phyloP scores from a whole-genome alignment of 345 rosid species.

The Eucalyptus erythrocorys region DNA sequence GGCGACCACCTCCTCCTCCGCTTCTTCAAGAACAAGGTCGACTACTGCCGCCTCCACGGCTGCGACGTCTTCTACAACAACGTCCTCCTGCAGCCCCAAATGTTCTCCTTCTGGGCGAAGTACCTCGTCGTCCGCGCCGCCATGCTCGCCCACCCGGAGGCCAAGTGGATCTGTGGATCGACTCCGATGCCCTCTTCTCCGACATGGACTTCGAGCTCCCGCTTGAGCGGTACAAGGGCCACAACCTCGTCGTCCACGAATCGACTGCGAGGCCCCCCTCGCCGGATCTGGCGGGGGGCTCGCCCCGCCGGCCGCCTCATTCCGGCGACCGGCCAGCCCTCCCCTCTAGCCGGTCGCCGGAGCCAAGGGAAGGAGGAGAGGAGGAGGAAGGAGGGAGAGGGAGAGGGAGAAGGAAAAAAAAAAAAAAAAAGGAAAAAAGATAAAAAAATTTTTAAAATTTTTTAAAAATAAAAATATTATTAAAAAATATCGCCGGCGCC shows the following conservation, averaged over 20 bases:
- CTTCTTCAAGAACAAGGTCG: conserved; percentile 86
- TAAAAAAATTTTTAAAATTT: too few relatives aligned
- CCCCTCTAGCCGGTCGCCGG: too few relatives aligned
- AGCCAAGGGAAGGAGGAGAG: too few relatives aligned
- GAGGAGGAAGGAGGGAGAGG: too few relatives aligned
- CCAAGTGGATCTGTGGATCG: conserved; percentile 99
- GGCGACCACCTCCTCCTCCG: conserved; percentile 83
- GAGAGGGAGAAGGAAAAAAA: too few relatives aligned
- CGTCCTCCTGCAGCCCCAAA: conserved; percentile 64
- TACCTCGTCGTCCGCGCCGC: conserved; percentile 62
- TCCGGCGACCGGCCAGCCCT: too few relatives aligned
- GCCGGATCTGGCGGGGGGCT: too few relatives aligned
- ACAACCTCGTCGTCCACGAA: conserved; percentile 86
- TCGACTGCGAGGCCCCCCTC: too few relatives aligned
- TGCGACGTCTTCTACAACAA: conserved; percentile 78
- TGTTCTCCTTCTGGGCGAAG: conserved; percentile 81
- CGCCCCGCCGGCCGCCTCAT: too few relatives aligned
- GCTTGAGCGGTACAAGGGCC: conserved; percentile 37
- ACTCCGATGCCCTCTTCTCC: conserved; percentile 85
- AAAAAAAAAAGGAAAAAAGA: too few relatives aligned
- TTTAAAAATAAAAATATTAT: too few relatives aligned
- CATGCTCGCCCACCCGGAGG: conserved; percentile 96
- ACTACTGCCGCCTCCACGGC: conserved; percentile 81
- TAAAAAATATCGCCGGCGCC: too few relatives aligned
- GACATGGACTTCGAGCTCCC: conserved; percentile 93